Evolutionary conservation across 2,329 filamentous ascomycete genomes (phyloP), one percentile per base, ranked within the genome.

Genomic region (Onygena corvina): DNA sequence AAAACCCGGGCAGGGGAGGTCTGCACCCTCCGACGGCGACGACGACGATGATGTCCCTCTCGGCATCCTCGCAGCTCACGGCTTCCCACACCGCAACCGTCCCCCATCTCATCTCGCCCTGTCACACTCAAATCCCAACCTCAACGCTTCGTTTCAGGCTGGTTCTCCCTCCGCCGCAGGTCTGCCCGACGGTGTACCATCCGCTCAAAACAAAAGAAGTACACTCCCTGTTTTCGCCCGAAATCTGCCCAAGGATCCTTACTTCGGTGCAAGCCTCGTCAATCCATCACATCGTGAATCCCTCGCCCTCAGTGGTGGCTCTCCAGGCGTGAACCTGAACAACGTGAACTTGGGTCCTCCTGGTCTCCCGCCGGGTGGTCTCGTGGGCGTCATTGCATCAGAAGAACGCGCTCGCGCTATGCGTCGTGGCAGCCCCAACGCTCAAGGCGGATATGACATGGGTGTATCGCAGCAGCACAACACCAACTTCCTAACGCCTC

Each of bases 11-110:
- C 20, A 67, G 36, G 56, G 64, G 48, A 64, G 62, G 52, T 59
- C 62, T 18, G 66, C 69, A 57, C 65, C 62, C 53, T 62, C 60
- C 47, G 66, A 68, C 3, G 82, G 80, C 0, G 84, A 87, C 31
- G 85, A 89, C 50, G 88, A 94, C 57, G 88, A 94, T 51, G 88
- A 94, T 59, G 77, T 94, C 9, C 88, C 88, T 0, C 71, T 94
- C 34, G 88, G 82, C 9, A 92, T 94, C 56, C 71, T 94, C 16
- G 84, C 86, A 49, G 88, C 88, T 1, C 87, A 94, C 62, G 88
- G 88, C 2, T 94, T 94, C 59, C 88, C 88, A 0, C 80, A 75
- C 64, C 87, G 80, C 66, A 83, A 79, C 58, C 78, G 85, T 14
- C 83, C 86, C 11, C 86, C 87, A 1, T 81, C 76, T 21, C 77